Conservation (phyloP, 2,329 filamentous ascomycete genomes). For the Capronia americana region DNA sequence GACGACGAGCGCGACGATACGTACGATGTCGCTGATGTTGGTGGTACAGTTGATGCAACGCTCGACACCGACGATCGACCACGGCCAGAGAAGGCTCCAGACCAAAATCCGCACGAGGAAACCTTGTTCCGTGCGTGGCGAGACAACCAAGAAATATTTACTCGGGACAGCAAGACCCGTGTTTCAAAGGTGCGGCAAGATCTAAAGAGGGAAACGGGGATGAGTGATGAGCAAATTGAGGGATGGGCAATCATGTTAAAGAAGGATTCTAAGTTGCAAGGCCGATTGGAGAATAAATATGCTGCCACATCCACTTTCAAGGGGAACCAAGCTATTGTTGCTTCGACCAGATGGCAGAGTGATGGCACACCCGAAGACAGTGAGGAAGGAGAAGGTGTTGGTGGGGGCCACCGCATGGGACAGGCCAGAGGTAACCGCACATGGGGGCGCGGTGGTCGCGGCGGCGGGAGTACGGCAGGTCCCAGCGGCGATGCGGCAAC, state of each 20-base stretch:
- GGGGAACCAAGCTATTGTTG: conserved; percentile 36
- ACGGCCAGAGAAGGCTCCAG: conserved; percentile 17
- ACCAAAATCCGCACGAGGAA: conserved; percentile 63
- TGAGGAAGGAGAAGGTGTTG: conserved; percentile 27
- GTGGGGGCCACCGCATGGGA: conserved; percentile 27
- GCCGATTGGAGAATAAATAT: conserved; percentile 72
- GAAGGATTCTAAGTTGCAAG: conserved; percentile 72
- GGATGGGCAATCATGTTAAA: conserved; percentile 90
- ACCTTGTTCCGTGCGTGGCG: conserved; percentile 75
- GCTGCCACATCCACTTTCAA: conserved; percentile 20
- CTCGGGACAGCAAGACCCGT: conserved; percentile 72
- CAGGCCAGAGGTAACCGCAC: conserved; percentile 26
- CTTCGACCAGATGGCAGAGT: conserved; percentile 36
- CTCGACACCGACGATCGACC: conserved; percentile 39
- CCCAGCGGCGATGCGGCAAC: conserved; percentile 35
- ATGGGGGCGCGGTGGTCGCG: conserved; percentile 31
- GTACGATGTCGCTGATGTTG: conserved; percentile 90
- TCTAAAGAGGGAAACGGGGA: conserved; percentile 76
- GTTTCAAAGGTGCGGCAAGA: conserved; percentile 66
- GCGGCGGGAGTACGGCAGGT: conserved; percentile 32
- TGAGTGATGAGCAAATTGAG: conserved; percentile 93
- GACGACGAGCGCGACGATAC: conserved; percentile 98
- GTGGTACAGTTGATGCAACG: conserved; percentile 77
- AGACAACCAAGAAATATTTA: conserved; percentile 69
- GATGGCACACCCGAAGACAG: conserved; percentile 33